Conservation (phyloP, 441 rosid genomes). For the Bocquillonia castaneifolia region DNA sequence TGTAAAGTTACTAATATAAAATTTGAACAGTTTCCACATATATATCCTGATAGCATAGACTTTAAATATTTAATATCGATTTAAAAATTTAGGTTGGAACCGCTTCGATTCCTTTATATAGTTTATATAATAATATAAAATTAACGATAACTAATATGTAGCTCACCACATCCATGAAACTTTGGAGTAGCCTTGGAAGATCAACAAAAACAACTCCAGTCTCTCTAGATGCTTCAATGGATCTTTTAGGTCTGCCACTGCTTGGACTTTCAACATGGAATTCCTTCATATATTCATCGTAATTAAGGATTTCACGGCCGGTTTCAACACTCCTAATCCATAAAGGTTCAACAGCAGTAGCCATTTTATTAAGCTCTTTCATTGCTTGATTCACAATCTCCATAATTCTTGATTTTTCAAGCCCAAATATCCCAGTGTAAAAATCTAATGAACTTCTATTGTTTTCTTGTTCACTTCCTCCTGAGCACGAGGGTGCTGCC, state of each 20-base stretch:
- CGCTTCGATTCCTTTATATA: too few species aligned
- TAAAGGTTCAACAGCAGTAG: constrained; percentile 61
- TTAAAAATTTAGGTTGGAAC: too few species aligned
- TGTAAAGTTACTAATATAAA: neutral
- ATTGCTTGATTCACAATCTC: constrained; percentile 73
- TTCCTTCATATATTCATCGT: constrained; percentile 77
- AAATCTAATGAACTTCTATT: constrained; percentile 64
- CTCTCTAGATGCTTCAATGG: constrained; percentile 89
- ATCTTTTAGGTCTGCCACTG: constrained; percentile 41
- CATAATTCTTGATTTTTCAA: constrained; percentile 66
- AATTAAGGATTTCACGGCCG: constrained; percentile 85
- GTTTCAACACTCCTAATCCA: constrained; percentile 93
- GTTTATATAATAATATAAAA: too few species aligned
- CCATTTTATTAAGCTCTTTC: constrained; percentile 82
- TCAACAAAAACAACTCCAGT: constrained; percentile 72
- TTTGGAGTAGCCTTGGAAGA: constrained; percentile 67
- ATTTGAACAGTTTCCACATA: neutral
- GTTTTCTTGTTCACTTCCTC: constrained; percentile 53
- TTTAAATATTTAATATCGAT: too few species aligned
- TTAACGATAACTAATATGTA: neutral
- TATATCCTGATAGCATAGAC: too few species aligned
- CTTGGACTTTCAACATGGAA: constrained; percentile 48
- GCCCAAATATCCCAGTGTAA: constrained; percentile 73
- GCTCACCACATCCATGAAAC: constrained; percentile 84
- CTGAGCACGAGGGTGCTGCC: constrained; percentile 56